These are phyloP conservation scores for Taphrina confusa DNA, from an alignment of 1,139 yeast genomes.

Conservation along the genomic window DNA sequence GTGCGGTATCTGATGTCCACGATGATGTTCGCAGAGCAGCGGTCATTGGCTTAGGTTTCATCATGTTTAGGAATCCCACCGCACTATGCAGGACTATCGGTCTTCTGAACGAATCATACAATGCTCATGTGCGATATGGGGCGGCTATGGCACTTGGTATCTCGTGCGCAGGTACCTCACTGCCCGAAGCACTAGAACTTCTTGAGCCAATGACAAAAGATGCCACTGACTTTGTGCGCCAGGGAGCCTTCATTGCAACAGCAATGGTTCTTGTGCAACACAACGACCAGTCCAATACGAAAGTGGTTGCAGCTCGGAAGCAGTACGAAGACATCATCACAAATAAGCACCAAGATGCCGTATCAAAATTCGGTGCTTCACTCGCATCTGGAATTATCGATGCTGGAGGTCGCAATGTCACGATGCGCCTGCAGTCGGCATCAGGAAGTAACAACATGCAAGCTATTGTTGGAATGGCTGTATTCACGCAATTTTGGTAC, in stretches of 20 bases:
- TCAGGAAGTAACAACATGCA: slow-evolving; percentile 87
- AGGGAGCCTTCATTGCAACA: slow-evolving; percentile 91
- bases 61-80: slow-evolving; percentile 83
- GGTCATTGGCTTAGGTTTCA: slow-evolving; percentile 90
- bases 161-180: slow-evolving; percentile 93
- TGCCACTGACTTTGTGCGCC: slow-evolving; percentile 95
- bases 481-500: slow-evolving; percentile 94
- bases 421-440: slow-evolving; percentile 87
- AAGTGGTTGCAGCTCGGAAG: slow-evolving; percentile 74
- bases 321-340: slow-evolving; percentile 72
- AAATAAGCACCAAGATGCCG: slow-evolving; percentile 91
- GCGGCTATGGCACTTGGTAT: slow-evolving; percentile 96
- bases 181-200: slow-evolving; percentile 85
- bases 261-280: slow-evolving; percentile 93
- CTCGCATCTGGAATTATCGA: slow-evolving; percentile 96
- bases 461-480: slow-evolving; percentile 87
- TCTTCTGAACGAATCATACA: slow-evolving; percentile 87
- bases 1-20: slow-evolving; percentile 94
- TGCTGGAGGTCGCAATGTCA: slow-evolving; percentile 98
- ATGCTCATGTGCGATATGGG: slow-evolving; percentile 98
- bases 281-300: slow-evolving; percentile 79
- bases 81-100: slow-evolving; percentile 96
- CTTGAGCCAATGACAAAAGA: slow-evolving; percentile 91
- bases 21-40: slow-evolving; percentile 98
- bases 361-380: slow-evolving; percentile 97